phyloP scores from a whole-genome alignment of 345 rosid species.

The Melaleuca alternifolia region DNA sequence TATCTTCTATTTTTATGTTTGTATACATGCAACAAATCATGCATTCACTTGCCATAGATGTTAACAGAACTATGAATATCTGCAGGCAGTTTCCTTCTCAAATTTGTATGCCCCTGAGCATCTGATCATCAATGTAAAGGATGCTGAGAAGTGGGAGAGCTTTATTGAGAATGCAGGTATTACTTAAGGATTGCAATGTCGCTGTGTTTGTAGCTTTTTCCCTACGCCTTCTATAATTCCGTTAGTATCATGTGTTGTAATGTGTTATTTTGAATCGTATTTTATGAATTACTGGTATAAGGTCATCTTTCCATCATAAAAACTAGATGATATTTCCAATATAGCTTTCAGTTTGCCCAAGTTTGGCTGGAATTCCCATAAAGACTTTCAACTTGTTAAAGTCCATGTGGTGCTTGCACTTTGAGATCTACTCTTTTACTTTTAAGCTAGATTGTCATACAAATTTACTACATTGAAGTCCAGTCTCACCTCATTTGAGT shows the following conservation, averaged over 20 bases:
- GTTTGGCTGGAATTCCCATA: background rate
- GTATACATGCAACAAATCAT: rapidly evolving
- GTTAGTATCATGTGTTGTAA: background rate
- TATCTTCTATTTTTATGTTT: background rate
- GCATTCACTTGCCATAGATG: background rate
- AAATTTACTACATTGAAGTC: background rate
- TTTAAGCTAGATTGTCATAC: background rate
- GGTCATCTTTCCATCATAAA: background rate
- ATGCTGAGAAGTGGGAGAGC: slow-evolving; percentile 89
- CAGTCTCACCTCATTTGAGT: background rate
- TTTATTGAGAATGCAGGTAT: slow-evolving; percentile 81
- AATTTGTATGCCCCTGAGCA: slow-evolving; percentile 96
- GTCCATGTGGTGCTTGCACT: background rate
- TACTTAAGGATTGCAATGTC: background rate
- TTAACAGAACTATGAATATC: background rate
- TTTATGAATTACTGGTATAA: background rate
- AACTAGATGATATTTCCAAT: background rate
- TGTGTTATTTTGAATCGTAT: background rate
- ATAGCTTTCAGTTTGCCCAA: background rate
- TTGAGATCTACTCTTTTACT: background rate
- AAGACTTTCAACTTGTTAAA: background rate
- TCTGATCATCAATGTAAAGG: slow-evolving; percentile 72
- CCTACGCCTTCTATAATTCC: background rate
- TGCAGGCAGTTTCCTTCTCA: slow-evolving; percentile 71
- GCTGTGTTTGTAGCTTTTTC: background rate